Conservation (phyloP, 2,329 filamentous ascomycete species). For the Neoscytalidium dimidiatum region DNA sequence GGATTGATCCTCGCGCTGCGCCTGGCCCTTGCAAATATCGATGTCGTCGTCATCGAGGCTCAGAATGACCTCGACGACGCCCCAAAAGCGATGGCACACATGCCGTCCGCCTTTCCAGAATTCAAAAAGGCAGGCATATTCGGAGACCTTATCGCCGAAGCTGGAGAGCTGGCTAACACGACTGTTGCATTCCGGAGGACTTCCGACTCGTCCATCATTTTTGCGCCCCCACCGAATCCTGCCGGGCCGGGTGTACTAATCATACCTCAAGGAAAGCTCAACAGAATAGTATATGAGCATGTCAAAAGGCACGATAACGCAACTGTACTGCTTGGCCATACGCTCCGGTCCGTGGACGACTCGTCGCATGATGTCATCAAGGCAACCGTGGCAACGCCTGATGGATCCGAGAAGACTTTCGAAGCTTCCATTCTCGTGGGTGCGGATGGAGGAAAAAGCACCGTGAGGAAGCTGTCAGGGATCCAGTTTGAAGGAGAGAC, state of each 20-base stretch:
- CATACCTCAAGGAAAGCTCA: slow-evolving; percentile 36
- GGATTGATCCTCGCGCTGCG: slow-evolving; percentile 44
- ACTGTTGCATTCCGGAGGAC: slow-evolving; percentile 34
- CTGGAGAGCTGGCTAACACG: slow-evolving; percentile 27
- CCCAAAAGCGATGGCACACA: slow-evolving; percentile 46
- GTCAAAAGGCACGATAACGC: slow-evolving; percentile 22
- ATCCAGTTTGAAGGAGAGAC: slow-evolving; percentile 36
- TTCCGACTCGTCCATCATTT: slow-evolving; percentile 25
- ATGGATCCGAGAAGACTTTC: slow-evolving; percentile 22
- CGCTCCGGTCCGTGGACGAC: slow-evolving; percentile 24
- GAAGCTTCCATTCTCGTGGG: slow-evolving; percentile 32
- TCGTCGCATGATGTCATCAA: slow-evolving; percentile 2
- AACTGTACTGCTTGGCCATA: slow-evolving; percentile 27
- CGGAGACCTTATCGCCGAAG: slow-evolving; percentile 32
- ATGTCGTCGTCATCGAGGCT: slow-evolving; percentile 30
- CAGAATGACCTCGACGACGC: slow-evolving; percentile 25
- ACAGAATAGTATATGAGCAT: slow-evolving; percentile 29
- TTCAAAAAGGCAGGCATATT: slow-evolving; percentile 40
- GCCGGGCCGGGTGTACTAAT: slow-evolving; percentile 29
- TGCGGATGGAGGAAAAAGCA: slow-evolving; percentile 32
- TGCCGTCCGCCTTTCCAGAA: slow-evolving; percentile 41
- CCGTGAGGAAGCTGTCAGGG: slow-evolving; percentile 23
- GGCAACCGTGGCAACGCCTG: background rate
- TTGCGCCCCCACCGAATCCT: slow-evolving; percentile 23
- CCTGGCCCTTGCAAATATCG: slow-evolving; percentile 36